Conservation (phyloP, 441 rosid species). For the Gossypium laxum region DNA sequence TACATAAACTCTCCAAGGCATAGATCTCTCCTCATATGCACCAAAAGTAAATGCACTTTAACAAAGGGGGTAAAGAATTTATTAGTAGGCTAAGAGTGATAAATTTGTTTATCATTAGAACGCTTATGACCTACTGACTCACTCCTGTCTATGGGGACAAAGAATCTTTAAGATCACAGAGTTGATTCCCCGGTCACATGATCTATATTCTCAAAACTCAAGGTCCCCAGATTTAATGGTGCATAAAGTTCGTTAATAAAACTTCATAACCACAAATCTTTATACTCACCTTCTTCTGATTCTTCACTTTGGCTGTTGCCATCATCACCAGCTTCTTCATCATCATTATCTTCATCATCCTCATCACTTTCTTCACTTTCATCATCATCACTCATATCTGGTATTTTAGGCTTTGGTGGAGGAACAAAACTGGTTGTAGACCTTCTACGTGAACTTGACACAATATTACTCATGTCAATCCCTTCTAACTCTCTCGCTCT, state of each 20-base stretch:
- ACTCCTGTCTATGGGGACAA: neutral
- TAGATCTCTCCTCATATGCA: neutral
- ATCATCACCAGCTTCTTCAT: slow-evolving; percentile 25
- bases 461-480: slow-evolving; percentile 76
- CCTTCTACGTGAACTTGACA: slow-evolving; percentile 76
- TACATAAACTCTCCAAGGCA: neutral
- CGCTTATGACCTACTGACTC: neutral
- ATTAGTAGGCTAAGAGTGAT: neutral
- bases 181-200: neutral
- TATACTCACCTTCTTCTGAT: slow-evolving; percentile 33
- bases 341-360: slow-evolving; percentile 27
- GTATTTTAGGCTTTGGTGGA: slow-evolving; percentile 61
- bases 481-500: slow-evolving; percentile 79
- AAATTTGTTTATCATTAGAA: neutral
- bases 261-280: neutral
- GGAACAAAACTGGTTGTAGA: slow-evolving; percentile 44
- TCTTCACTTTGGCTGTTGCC: slow-evolving; percentile 42
- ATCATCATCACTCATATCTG: slow-evolving; percentile 36
- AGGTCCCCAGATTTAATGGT: neutral
- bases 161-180: neutral
- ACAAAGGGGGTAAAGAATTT: neutral
- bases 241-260: neutral
- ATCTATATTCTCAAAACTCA: neutral
- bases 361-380: slow-evolving; percentile 26
- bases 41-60: neutral